Base-by-base conservation (phyloP, 2,329 filamentous ascomycete genomes). In the Nannizziopsis arthrosporioides region DNA sequence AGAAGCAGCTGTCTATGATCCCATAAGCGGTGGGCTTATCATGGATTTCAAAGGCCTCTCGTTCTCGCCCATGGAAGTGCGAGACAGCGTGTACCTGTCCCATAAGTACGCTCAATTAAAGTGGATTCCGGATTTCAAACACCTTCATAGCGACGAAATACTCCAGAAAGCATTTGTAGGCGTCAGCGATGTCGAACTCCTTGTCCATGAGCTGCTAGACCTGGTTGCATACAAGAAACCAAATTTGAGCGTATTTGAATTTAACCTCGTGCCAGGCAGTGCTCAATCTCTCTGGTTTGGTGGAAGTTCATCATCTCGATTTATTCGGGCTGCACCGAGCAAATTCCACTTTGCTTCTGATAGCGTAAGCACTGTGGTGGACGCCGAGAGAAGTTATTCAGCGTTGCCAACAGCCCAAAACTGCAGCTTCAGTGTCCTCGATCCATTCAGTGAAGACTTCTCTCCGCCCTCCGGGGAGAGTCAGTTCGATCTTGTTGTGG, bases 1-100 rank as follows among this genome's bases (percentile, higher is more conserved):
- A 3, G 22, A 27, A 27, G 22, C 22, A 7, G 3, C 4, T 7
- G 22, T 27, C 22, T 55, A 55, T 40, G 49, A 56, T 36, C 43
- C 51, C 5, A 18, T 14, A 14, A 38, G n/a, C 10, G 35, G 35
- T 38, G 17, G 6, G 17, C 35, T 38, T 5, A 14, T 38, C 5
- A 14, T 38, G 35, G 17, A 38, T 14, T 38, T 38, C n/a, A 38
- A 14, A 7, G 35, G 35, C 10, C 35, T 38, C 17, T 18, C n/a
- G 6, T 38, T 14, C 35, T 14, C n/a, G 7, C 35, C n/a, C 5
- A 14, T 38, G n/a, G 35, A 38, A 7, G 17, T 18, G 7, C 4
- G 22, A 7, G 35, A 38, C 6, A 18, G 17, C 35, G 35, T 18
- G 6, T 14, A 6, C 35, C 35, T 18, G 6, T 14, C n/a, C 6